Conservation (phyloP, 192 early-diverging fungal genomes). For the Linnemannia zychae region DNA sequence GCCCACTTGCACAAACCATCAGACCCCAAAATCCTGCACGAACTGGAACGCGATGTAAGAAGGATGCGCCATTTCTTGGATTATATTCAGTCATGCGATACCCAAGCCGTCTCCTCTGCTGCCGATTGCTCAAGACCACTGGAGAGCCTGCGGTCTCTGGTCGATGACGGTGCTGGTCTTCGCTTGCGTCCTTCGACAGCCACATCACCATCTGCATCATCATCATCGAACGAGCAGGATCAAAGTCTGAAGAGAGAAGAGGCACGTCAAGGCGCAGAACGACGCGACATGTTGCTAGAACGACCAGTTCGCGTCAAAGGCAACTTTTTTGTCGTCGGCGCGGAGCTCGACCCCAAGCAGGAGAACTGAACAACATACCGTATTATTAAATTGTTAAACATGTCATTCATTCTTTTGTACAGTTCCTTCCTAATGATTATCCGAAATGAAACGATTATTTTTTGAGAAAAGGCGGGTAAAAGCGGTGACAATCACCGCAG, state of each 20-base stretch:
- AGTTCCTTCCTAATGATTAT: not conserved
- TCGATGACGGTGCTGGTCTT: constrained; percentile 44
- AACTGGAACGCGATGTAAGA: constrained; percentile 36
- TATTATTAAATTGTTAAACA: not conserved
- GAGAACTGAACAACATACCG: constrained; percentile 3
- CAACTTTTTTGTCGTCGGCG: constrained; percentile 49
- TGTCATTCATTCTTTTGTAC: not conserved
- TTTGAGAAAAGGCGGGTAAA: not conserved
- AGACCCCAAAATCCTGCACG: constrained; percentile 24
- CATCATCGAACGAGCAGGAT: no score
- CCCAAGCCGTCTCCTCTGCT: not conserved
- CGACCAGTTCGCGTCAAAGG: constrained; percentile 35
- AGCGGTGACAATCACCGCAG: constrained; percentile 28
- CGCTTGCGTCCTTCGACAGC: constrained; percentile 2
- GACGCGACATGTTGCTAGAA: constrained; percentile 23
- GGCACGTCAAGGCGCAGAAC: constrained; percentile 1
- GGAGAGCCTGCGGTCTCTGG: constrained; percentile 36
- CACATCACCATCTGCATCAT: not conserved
- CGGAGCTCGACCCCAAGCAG: constrained; percentile 27
- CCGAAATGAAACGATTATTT: no score
- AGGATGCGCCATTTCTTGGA: constrained; percentile 45
- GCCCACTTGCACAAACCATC: constrained; percentile 39
- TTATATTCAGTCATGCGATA: constrained; percentile 30
- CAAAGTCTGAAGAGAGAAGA: constrained; percentile 7
- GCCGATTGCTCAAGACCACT: constrained; percentile 6